Conservation (phyloP, 148 eudicot species). For the Tetragonia tetragonoides region DNA sequence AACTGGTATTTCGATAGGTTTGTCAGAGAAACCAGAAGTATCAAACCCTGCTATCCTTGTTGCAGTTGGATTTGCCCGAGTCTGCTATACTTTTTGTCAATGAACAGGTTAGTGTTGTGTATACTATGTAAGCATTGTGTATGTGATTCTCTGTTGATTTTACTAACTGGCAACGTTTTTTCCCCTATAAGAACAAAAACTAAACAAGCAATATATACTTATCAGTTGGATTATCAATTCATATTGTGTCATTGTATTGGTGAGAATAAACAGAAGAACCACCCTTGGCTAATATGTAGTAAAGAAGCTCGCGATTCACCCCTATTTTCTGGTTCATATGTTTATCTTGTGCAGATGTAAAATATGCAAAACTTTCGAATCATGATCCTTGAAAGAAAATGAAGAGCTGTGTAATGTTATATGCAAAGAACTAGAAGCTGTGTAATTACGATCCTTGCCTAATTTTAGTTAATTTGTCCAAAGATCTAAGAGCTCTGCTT, state of each 20-base stretch:
- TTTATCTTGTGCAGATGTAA: not conserved
- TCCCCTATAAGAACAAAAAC: not conserved
- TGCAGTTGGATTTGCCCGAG: constrained; percentile 65
- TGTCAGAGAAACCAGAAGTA: constrained; percentile 55
- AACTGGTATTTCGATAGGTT: constrained; percentile 38
- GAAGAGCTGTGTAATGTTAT: too few relatives aligned
- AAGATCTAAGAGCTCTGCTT: not conserved
- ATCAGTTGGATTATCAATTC: not conserved
- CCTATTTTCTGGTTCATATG: not conserved
- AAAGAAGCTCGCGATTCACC: not conserved
- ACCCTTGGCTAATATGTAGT: not conserved
- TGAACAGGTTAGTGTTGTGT: constrained; percentile 62
- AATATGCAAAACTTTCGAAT: not conserved
- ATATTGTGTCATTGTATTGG: not conserved
- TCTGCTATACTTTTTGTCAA: constrained; percentile 90
- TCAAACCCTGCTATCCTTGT: constrained; percentile 55
- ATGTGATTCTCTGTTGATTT: not conserved
- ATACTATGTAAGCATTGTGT: not conserved
- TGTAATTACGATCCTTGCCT: too few relatives aligned
- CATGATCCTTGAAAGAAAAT: not conserved
- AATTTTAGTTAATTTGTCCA: not conserved
- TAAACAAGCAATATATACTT: too few relatives aligned
- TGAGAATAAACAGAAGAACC: not conserved
- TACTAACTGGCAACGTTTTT: not conserved
- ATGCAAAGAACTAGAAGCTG: too few relatives aligned